A percentile compares a stretch with the other conserved stretches of the same genome.
Conservation (phyloP, 345 rosid genomes). For the Balakata baccata region DNA sequence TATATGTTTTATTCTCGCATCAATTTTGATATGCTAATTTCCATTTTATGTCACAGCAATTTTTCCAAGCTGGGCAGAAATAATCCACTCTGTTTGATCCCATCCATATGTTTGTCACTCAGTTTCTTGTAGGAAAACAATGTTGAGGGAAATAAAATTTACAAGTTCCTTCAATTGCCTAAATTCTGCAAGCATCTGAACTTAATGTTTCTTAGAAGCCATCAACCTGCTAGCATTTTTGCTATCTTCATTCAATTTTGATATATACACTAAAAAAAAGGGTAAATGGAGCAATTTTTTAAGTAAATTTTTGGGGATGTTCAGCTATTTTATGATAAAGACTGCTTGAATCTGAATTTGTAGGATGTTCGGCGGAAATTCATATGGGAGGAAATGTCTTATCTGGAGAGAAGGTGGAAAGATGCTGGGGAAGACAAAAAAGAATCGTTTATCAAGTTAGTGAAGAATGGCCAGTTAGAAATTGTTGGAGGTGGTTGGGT, state of each 20-base stretch:
- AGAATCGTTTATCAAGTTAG: constrained; percentile 63
- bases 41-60: background rate
- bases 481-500: constrained; percentile 99
- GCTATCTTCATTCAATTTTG: background rate
- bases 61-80: background rate
- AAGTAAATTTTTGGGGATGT: background rate
- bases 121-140: no score
- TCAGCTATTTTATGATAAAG: constrained; percentile 10
- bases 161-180: background rate
- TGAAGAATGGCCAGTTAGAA: constrained; percentile 90
- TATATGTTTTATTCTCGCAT: no score
- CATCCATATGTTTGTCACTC: background rate
- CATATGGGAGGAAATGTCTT: constrained; percentile 99
- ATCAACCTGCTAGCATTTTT: background rate
- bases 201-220: background rate
- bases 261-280: background rate
- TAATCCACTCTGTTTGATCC: background rate
- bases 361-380: constrained; percentile 85
- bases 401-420: constrained; percentile 98
- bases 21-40: background rate
- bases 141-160: background rate
- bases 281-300: background rate
- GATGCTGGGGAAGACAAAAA: constrained; percentile 63
- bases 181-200: background rate
- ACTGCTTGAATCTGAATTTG: constrained; percentile 20